These are phyloP conservation scores for Xenoacremonium recifei DNA, from an alignment of 2,329 filamentous ascomycete genomes.

Conservation along the genomic window DNA sequence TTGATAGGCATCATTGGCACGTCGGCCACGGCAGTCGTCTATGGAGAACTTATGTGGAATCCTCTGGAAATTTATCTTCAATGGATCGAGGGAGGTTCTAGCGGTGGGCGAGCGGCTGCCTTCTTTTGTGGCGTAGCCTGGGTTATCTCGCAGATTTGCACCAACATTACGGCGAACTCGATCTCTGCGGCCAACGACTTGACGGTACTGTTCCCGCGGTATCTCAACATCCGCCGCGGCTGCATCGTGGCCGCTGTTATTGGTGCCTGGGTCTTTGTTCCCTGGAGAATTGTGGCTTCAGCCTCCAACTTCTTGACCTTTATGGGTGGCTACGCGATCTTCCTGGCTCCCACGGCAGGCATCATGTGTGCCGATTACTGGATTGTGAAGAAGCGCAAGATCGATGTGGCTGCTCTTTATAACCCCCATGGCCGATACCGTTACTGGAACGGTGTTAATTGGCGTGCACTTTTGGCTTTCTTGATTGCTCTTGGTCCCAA, in stretches of 20 bases:
- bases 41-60: conserved; percentile 47
- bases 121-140: conserved; percentile 29
- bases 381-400: conserved; percentile 33
- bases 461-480: conserved; percentile 30
- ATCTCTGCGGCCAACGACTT: conserved; percentile 30
- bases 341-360: conserved; percentile 40
- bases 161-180: conserved; percentile 29
- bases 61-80: conserved; percentile 45
- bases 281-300: conserved; percentile 34
- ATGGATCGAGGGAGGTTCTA: conserved; percentile 32
- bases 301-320: conserved; percentile 30
- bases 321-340: conserved; percentile 32
- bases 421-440: conserved; percentile 39
- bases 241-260: conserved; percentile 28
- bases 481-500: too few species aligned
- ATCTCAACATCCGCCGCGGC: conserved; percentile 31
- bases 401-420: conserved; percentile 43
- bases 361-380: conserved; percentile 41
- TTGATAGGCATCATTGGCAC: conserved; percentile 49
- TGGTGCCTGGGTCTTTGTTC: conserved; percentile 33
- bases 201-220: conserved; percentile 29
- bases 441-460: conserved; percentile 31
- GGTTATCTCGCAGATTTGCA: conserved; percentile 39
- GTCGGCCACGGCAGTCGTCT: conserved; percentile 42
- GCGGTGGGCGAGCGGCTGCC: conserved; percentile 29